Conservation (phyloP, 2,329 filamentous ascomycete species). For the Biscogniauxia mediterranea region DNA sequence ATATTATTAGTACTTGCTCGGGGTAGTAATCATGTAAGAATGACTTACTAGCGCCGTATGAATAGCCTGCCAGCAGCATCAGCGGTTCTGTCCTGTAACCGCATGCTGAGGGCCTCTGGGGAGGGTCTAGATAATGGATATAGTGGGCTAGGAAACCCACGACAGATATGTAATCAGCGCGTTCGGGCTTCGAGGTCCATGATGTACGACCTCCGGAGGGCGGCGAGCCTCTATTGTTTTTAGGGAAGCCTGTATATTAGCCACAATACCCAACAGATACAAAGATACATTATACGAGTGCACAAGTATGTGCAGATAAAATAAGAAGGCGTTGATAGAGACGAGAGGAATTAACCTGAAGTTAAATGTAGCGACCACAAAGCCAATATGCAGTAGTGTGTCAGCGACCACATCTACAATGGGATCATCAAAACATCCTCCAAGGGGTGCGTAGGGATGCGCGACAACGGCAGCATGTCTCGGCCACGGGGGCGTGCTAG, state of each 20-base stretch:
- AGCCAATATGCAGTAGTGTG: slow-evolving; percentile 67
- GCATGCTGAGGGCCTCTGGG: slow-evolving; percentile 28
- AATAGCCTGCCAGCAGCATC: slow-evolving; percentile 72
- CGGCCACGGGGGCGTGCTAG: slow-evolving; percentile 39
- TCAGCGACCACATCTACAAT: slow-evolving; percentile 67
- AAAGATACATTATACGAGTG: not conserved
- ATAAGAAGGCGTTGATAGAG: not conserved
- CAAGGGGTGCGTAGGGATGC: slow-evolving; percentile 87
- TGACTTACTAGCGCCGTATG: slow-evolving; percentile 67
- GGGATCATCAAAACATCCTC: slow-evolving; percentile 80
- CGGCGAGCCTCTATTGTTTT: slow-evolving; percentile 65
- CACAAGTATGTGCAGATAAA: not conserved
- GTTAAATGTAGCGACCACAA: slow-evolving; percentile 84
- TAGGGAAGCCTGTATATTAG: not conserved
- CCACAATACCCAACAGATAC: not conserved
- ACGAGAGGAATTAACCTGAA: slow-evolving; percentile 57
- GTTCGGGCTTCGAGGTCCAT: slow-evolving; percentile 81
- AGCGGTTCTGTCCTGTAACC: slow-evolving; percentile 21
- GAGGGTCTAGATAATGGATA: slow-evolving; percentile 56
- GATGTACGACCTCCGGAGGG: slow-evolving; percentile 75
- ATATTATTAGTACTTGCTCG: not conserved
- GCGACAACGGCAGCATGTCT: slow-evolving; percentile 61
- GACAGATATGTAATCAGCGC: slow-evolving; percentile 78
- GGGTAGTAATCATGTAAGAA: not conserved
- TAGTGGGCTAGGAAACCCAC: slow-evolving; percentile 79